Evolutionary conservation across 345 rosid species (phyloP).

Genomic region (Litchi chinensis): DNA sequence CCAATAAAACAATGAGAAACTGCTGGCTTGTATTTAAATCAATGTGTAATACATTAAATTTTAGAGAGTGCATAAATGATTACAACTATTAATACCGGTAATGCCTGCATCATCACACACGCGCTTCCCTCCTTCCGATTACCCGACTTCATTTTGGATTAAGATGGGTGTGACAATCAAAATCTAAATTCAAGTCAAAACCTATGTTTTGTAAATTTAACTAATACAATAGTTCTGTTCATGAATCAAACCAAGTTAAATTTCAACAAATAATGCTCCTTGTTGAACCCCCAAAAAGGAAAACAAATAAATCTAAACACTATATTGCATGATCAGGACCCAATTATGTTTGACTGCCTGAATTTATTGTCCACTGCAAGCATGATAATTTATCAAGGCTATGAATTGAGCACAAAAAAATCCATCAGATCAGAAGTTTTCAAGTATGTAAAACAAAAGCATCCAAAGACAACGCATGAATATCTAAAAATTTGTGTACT

Average conservation of each 20-base stretch:
- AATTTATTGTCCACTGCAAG: conserved; percentile 15
- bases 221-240: not conserved
- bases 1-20: conserved; percentile 19
- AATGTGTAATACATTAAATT: not conserved
- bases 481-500: not conserved
- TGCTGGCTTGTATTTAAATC: conserved; percentile 5
- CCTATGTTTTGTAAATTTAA: not conserved
- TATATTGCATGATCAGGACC: not conserved
- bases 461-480: not conserved
- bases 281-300: not conserved
- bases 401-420: not conserved
- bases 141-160: conserved; percentile 3
- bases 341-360: not conserved
- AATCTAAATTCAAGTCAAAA: not conserved
- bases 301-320: not conserved
- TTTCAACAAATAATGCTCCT: not conserved
- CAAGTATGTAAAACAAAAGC: not conserved
- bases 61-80: not conserved
- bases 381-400: not conserved
- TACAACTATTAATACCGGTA: not conserved
- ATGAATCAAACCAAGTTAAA: not conserved
- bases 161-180: not conserved
- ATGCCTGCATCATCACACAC: not conserved
- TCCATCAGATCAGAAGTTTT: not conserved
- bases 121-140: not conserved